Conservation (phyloP, 257 asterid species). For the Scutellaria barbata region DNA sequence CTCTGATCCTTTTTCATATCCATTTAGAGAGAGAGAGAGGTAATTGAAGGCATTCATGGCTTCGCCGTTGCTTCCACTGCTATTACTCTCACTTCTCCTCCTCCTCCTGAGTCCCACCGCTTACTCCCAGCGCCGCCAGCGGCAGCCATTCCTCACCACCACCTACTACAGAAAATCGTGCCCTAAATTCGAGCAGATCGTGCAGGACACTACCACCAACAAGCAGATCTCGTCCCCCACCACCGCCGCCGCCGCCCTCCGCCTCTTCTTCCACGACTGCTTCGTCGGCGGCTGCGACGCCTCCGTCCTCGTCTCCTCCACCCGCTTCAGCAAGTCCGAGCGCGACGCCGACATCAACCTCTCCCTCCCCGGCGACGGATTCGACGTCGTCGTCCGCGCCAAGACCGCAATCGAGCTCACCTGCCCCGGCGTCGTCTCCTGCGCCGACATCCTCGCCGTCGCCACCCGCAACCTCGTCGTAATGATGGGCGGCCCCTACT, state of each 20-base stretch:
- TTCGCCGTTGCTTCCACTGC: constrained; percentile 38
- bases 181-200: constrained; percentile 76
- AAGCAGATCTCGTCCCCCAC: constrained; percentile 94
- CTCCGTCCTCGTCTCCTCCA: constrained; percentile 82
- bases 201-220: constrained; percentile 71
- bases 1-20: constrained; percentile 22
- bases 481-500: constrained; percentile 86
- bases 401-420: constrained; percentile 80
- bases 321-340: constrained; percentile 76
- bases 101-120: constrained; percentile 27
- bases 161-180: constrained; percentile 59
- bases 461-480: constrained; percentile 84
- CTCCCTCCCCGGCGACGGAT: constrained; percentile 96
- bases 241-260: constrained; percentile 95
- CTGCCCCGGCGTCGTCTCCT: constrained; percentile 89
- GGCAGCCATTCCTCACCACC: constrained; percentile 43
- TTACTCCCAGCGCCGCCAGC: constrained; percentile 35
- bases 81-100: constrained; percentile 36
- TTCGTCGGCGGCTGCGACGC: constrained; percentile 89
- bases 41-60: constrained; percentile 34
- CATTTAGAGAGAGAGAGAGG: constrained; percentile 28
- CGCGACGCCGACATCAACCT: constrained; percentile 93
- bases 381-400: constrained; percentile 87
- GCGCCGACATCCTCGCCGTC: constrained; percentile 85
- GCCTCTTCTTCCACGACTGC: constrained; percentile 95